Evolutionary conservation across 2,329 filamentous ascomycete genomes (phyloP), one percentile per base, ranked within the genome.

Genomic region (Curvularia verruculosa): DNA sequence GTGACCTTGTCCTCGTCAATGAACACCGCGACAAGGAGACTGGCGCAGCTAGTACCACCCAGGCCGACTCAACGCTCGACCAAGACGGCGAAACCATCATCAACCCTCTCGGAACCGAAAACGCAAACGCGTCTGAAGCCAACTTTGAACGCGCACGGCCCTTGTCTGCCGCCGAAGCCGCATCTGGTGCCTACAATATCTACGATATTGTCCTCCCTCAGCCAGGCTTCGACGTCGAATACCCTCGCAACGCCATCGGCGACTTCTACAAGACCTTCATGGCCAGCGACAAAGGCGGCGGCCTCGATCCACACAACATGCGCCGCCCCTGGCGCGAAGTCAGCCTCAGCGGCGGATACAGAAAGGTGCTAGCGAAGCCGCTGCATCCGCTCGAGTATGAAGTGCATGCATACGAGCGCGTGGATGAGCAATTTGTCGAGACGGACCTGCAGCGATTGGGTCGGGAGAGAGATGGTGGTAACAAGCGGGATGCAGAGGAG

Each of bases 121-220:
- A 81, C 49, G 81, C 84, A 4, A 74, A 79, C n/a, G 75, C 78
- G 61, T 75, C 77, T 0, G 81, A 86, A 37, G 84, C 87, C 54
- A 75, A 82, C 31, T 89, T 87, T 67, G 82, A 85, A 60, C 87
- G 89, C 34, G 93, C 92, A 1, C 87, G 92, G 13, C 78, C 87
- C 0, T 80, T 99, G 13, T 89, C 87, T 2, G 85, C 85, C 4
- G 87, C 89, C n/a, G 95, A 99, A 74, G 90, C 87, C 2, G 82
- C 83, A 24, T 90, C 87, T 62, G 92, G 91, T 10, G 83, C 84
- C 56, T 97, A 89, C 77, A 86, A 83, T 36, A 89, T 99, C 67
- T 92, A 90, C 70, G 95, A 99, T 72, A 74, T 98, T 60, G 93
- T 99, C 12, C 83, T 99, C 2, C 94, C 96, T 3, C 88, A 90